Evolutionary conservation across 2,329 filamentous ascomycete species (phyloP), one percentile per base, ranked within the genome.

Genomic region (Penicillium sp.): DNA sequence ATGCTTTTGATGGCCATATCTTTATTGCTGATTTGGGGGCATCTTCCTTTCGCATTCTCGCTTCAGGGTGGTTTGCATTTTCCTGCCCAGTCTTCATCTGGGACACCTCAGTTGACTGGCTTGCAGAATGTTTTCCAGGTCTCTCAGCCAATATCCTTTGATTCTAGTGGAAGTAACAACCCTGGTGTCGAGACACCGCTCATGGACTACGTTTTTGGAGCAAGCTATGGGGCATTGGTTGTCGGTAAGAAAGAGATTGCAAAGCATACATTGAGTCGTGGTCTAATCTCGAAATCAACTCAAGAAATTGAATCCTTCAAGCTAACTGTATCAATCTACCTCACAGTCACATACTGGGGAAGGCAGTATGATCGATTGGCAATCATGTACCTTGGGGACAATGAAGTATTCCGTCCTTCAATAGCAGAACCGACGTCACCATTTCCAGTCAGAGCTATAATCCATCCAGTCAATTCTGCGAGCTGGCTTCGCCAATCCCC

Each of bases 401-500:
- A 83, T 9, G 90, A 95, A 69, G 80, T 95, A n/a, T 94, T 88
- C 78, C 80, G 90, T 23, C 92, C 89, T 2, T 91, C 89, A 5
- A 95, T 90, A 1, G 88, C 90, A 4, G 88, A 95, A 73, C 89
- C 90, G 1, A 90, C 84, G 32, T 16, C 35, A 38, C 35, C 35
- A 38, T 38, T 38, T 16, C 35, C 35, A 38, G 35, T 38, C 35
- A 38, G 35, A 38, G n/a, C 35, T 38, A 38, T 38, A 14, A 38
- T 19, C 8, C 35, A 38, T 38, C 35, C 35, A 38, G 35, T 38
- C 35, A 13, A 14, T n/a, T 9, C 14, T 38, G 16, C 16, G n/a
- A 38, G 35, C 4, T 38, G 35, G 35, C 35, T 38, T 38, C 16
- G 10, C 35, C 35, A 38, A 38, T 38, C 16, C n/a, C 16, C 35